A percentile compares a stretch with the other conserved stretches of the same genome.
These are phyloP conservation scores for Malbranchea cinnamomea DNA, from an alignment of 2,329 filamentous ascomycete species.

Conservation along the genomic window DNA sequence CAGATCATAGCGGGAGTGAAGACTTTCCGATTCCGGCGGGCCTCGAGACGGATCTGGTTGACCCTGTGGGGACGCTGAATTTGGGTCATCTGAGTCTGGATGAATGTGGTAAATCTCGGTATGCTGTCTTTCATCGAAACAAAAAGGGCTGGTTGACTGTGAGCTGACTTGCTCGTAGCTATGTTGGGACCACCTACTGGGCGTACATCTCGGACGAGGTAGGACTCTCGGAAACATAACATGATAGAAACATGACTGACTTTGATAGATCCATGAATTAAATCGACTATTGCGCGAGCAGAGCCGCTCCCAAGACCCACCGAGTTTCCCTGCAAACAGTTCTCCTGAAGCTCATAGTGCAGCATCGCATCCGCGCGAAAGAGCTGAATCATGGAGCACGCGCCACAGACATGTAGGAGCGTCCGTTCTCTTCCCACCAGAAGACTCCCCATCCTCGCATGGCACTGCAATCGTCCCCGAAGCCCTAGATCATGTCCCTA, in stretches of 20 bases:
- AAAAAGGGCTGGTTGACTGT: no score
- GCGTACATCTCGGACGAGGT: constrained; percentile 32
- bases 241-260: constrained; percentile 2
- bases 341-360: no score
- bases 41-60: constrained; percentile 26
- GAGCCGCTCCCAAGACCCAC: constrained; percentile 16
- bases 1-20: constrained; percentile 21
- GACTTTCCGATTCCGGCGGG: constrained; percentile 30
- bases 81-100: constrained; percentile 29
- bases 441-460: constrained; percentile 21
- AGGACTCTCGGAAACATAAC: constrained; percentile 3
- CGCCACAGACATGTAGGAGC: constrained; percentile 1
- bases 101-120: constrained; percentile 26
- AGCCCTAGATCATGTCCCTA: constrained; percentile 28
- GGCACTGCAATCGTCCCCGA: constrained; percentile 22
- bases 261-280: constrained; percentile 27
- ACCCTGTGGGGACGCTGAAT: constrained; percentile 27
- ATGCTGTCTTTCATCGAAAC: background rate
- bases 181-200: constrained; percentile 32
- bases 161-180: constrained; percentile 19
- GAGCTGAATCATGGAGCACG: no score
- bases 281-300: constrained; percentile 30
- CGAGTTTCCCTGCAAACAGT: constrained; percentile 11
- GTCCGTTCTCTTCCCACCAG: constrained; percentile 11
- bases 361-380: no score